These are phyloP conservation scores for Prunus yedoensis DNA, from an alignment of 331 rosid genomes.

Conservation along the genomic window DNA sequence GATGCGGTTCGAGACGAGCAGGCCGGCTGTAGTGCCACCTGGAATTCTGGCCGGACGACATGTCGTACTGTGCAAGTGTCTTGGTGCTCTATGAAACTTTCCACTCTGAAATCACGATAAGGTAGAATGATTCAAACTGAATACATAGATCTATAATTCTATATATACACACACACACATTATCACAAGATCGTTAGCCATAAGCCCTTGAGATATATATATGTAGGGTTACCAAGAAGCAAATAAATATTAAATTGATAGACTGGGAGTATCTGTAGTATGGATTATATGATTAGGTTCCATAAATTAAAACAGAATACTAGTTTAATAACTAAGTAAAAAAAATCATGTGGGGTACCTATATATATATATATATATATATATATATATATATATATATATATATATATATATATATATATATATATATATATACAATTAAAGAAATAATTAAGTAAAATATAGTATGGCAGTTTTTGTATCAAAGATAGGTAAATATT, in stretches of 20 bases:
- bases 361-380: too few relatives aligned
- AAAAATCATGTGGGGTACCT: not conserved
- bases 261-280: not conserved
- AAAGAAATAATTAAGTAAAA: too few relatives aligned
- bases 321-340: not conserved
- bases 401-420: too few relatives aligned
- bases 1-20: conserved; percentile 75
- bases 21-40: conserved; percentile 35
- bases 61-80: conserved; percentile 74
- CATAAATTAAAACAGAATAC: not conserved
- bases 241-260: not conserved
- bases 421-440: too few relatives aligned
- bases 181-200: not conserved
- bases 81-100: conserved; percentile 98
- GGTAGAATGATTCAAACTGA: conserved; percentile 20
- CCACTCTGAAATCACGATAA: conserved; percentile 60
- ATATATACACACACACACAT: too few relatives aligned
- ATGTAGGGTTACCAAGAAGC: conserved; percentile 33
- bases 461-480: too few relatives aligned
- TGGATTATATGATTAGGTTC: not conserved
- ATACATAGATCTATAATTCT: not conserved
- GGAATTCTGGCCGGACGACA: conserved; percentile 45
- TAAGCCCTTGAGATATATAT: not conserved
- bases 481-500: too few relatives aligned
- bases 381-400: too few relatives aligned